Evolutionary conservation across 495 filamentous ascomycete species (phyloP), one percentile per base, ranked within the genome.

Genomic region (Podospora fimiseda): DNA sequence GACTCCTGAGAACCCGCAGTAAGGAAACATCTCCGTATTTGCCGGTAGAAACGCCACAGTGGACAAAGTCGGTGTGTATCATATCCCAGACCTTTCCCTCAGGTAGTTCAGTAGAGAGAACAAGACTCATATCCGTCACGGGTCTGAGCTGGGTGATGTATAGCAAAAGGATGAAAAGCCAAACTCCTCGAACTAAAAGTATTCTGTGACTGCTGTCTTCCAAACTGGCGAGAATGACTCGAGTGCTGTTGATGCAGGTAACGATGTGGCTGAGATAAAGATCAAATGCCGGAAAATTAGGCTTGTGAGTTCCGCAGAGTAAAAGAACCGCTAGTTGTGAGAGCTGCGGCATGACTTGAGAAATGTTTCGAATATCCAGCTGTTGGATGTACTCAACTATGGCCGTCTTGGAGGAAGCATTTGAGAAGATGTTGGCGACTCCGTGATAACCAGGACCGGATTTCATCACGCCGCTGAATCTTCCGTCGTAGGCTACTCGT

Each of bases 71-170:
- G 11, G 45, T 27, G 14, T 55, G 48, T 5, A 65, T 37, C 8
- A 18, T 30, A 3, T 59, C 48, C 62, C 65, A 65, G 19, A 41
- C 38, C 9, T 27, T 21, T 3, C 21, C 41, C 21, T 44, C 40
- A 6, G 46, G 33, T 2, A 56, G 9, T 2, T 51, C 51, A 2
- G n/a, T 46, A 6, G 48, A 43, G 2, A 38, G 36, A 30, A 68
- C 20, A 9, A 66, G 56, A 7, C 22, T 38, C n/a, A 20, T 18
- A 24, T 68, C 60, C 9, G 64, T 22, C 15, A 61, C 55, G 0
- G 65, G 65, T 36, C 65, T 24, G 16, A 68, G 59, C 58, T 68
- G 65, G 1, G 65, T 66, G 23, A 68, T 39, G 43, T 68, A 68
- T 5, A 48, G 15, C 13, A 68, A 51, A 0, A 68, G 1, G 5